A percentile compares a stretch with the other conserved stretches of the same genome.
Evolutionary conservation across 2,329 filamentous ascomycete genomes (phyloP).

Genomic region (Trichoderma sp.): DNA sequence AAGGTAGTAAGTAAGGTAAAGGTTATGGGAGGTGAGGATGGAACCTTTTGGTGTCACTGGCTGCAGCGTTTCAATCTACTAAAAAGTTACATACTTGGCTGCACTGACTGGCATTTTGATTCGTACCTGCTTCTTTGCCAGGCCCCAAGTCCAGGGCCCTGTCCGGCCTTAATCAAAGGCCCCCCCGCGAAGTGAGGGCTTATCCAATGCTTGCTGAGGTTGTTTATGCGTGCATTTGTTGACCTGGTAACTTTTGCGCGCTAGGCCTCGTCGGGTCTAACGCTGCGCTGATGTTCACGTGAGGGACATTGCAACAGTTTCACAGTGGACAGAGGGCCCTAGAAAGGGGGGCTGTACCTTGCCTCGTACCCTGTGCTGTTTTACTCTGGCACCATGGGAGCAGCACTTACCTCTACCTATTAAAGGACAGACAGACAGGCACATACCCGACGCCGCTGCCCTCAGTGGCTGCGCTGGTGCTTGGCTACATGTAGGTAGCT

Average conservation of each 20-base stretch:
- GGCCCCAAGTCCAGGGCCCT: neutral
- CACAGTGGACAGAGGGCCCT: constrained; percentile 14
- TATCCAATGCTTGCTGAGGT: neutral
- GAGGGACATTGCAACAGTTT: constrained; percentile 20
- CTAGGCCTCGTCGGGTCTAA: neutral
- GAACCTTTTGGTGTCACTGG: neutral
- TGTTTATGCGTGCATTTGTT: constrained; percentile 25
- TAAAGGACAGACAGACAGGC: no score
- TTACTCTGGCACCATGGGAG: no score
- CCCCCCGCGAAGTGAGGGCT: neutral
- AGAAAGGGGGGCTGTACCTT: constrained; percentile 11
- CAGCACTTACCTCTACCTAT: no score
- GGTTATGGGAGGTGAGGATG: no score
- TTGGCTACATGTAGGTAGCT: no score
- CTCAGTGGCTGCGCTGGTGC: no score
- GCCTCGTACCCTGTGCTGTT: no score
- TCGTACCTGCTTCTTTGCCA: no score
- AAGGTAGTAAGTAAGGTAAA: no score
- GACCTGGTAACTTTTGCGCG: constrained; percentile 21
- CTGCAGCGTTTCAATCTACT: neutral
- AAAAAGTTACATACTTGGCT: neutral
- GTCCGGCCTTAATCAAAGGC: constrained; percentile 9
- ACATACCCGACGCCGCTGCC: no score
- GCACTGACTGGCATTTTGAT: neutral
- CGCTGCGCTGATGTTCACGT: constrained; percentile 25